These are phyloP conservation scores for Malbranchea zuffiana DNA, from an alignment of 2,329 filamentous ascomycete genomes.

Conservation along the genomic window DNA sequence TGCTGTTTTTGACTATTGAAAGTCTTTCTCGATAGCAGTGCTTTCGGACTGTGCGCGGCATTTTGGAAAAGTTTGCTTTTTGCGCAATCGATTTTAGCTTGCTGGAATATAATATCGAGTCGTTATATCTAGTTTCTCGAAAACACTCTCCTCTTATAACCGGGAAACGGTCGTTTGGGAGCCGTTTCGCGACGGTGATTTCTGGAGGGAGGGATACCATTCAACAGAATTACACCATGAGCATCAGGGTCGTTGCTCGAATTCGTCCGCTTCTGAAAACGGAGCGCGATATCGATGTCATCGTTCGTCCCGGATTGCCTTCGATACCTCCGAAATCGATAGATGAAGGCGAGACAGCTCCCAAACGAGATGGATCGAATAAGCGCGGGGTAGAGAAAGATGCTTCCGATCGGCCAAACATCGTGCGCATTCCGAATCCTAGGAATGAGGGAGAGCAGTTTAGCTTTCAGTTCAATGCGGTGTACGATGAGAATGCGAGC, in stretches of 20 bases:
- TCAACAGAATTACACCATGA: constrained; percentile 25
- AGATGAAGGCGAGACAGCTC: background rate
- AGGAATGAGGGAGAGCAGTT: constrained; percentile 88
- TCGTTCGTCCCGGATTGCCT: constrained; percentile 55
- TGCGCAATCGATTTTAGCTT: too few relatives aligned
- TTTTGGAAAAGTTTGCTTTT: too few relatives aligned
- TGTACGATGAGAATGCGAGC: constrained; percentile 68
- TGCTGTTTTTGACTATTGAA: too few relatives aligned
- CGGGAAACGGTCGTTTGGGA: too few relatives aligned
- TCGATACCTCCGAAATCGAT: background rate
- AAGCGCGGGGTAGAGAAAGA: constrained; percentile 21
- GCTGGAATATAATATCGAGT: too few relatives aligned
- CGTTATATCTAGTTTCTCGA: too few relatives aligned
- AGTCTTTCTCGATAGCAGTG: too few relatives aligned
- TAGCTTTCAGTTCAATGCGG: constrained; percentile 87
- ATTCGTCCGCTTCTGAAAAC: constrained; percentile 78
- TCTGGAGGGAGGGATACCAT: too few relatives aligned
- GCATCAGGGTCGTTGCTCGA: constrained; percentile 76
- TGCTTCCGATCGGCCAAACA: constrained; percentile 46
- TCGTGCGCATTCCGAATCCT: constrained; percentile 84
- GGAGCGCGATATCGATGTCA: constrained; percentile 78
- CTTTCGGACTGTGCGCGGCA: too few relatives aligned
- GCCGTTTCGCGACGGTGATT: too few relatives aligned
- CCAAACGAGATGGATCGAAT: constrained; percentile 11
- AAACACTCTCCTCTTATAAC: too few relatives aligned